Conservation (phyloP, 2,329 filamentous ascomycete species). For the Didymella exigua region DNA sequence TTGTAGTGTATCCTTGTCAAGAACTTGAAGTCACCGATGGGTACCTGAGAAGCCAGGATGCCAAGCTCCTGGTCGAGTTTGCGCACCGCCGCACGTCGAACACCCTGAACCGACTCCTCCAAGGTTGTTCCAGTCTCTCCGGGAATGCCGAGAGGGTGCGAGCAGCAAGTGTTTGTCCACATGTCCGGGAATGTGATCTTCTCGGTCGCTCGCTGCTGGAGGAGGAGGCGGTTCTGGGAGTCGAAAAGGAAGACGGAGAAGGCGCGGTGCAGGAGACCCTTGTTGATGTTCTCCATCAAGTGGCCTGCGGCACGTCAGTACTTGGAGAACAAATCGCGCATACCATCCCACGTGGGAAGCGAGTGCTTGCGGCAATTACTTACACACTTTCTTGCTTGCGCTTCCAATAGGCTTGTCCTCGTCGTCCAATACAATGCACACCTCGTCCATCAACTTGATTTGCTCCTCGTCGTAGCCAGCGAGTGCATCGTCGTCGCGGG, state of each 20-base stretch:
- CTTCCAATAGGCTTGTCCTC: slow-evolving; percentile 92
- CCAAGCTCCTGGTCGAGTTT: slow-evolving; percentile 96
- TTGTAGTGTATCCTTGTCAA: slow-evolving; percentile 98
- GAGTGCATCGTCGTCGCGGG: slow-evolving; percentile 67
- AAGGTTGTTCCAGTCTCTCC: slow-evolving; percentile 87
- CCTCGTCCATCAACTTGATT: slow-evolving; percentile 97
- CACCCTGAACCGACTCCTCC: slow-evolving; percentile 78
- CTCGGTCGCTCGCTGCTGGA: slow-evolving; percentile 93
- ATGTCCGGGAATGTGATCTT: slow-evolving; percentile 99
- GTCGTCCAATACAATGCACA: slow-evolving; percentile 95
- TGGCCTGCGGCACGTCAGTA: slow-evolving; percentile 67
- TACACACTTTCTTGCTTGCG: slow-evolving; percentile 97
- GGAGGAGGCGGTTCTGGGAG: slow-evolving; percentile 85
- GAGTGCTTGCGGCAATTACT: slow-evolving; percentile 45
- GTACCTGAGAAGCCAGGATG: slow-evolving; percentile 86
- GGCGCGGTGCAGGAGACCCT: slow-evolving; percentile 92
- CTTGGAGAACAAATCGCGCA: slow-evolving; percentile 11
- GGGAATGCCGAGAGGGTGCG: slow-evolving; percentile 89
- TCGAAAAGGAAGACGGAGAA: slow-evolving; percentile 99
- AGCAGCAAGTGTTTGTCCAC: slow-evolving; percentile 99
- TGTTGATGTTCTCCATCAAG: slow-evolving; percentile 97
- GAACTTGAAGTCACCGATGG: slow-evolving; percentile 89
- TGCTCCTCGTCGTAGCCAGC: slow-evolving; percentile 96
- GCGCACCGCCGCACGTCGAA: slow-evolving; percentile 88
- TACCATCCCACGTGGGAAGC: slow-evolving; percentile 7